A percentile compares a stretch with the other conserved stretches of the same genome.
Evolutionary conservation across 176 grass and related monocot species (phyloP).

Genomic region (Rhipidocladum racemiflorum): DNA sequence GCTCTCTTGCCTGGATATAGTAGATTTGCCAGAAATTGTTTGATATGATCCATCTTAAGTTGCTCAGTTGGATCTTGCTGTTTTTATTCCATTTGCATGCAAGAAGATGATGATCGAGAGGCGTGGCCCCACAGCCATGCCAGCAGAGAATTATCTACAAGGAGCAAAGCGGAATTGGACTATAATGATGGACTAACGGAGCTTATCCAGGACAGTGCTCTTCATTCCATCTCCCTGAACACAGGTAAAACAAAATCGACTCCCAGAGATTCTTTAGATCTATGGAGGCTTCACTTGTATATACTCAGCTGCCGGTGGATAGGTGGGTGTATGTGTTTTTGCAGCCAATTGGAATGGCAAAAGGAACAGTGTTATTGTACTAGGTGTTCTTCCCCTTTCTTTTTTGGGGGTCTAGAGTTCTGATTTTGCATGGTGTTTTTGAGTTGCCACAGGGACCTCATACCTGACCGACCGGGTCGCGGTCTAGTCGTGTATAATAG

Average conservation of each 20-base stretch:
- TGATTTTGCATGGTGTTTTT: slow-evolving; percentile 45
- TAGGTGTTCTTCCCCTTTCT: slow-evolving; percentile 50
- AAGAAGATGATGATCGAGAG: slow-evolving; percentile 26
- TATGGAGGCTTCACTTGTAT: slow-evolving; percentile 46
- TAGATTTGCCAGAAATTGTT: slow-evolving; percentile 36
- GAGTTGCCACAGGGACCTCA: slow-evolving; percentile 26
- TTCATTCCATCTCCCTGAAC: neutral
- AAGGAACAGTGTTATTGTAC: slow-evolving; percentile 52
- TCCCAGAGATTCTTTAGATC: slow-evolving; percentile 27
- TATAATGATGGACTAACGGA: slow-evolving; percentile 12
- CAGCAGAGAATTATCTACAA: slow-evolving; percentile 25
- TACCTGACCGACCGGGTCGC: slow-evolving; percentile 2
- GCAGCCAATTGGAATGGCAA: slow-evolving; percentile 45
- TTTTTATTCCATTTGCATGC: slow-evolving; percentile 7
- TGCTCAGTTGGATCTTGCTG: slow-evolving; percentile 25
- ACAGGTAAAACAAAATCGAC: slow-evolving; percentile 14
- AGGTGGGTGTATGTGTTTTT: slow-evolving; percentile 25
- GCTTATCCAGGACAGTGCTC: slow-evolving; percentile 26
- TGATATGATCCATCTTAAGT: slow-evolving; percentile 41
- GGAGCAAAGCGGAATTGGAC: slow-evolving; percentile 4
- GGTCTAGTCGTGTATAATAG: slow-evolving; percentile 55
- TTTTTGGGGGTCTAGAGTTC: slow-evolving; percentile 21
- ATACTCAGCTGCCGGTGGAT: slow-evolving; percentile 51
- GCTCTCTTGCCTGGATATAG: slow-evolving; percentile 97
- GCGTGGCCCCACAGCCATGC: slow-evolving; percentile 2